Percentiles rank a stretch among this genome's conserved stretches.
phyloP scores from a whole-genome alignment of 225 moss, liverwort and hornwort species.

The Sphagnum tenellum region DNA sequence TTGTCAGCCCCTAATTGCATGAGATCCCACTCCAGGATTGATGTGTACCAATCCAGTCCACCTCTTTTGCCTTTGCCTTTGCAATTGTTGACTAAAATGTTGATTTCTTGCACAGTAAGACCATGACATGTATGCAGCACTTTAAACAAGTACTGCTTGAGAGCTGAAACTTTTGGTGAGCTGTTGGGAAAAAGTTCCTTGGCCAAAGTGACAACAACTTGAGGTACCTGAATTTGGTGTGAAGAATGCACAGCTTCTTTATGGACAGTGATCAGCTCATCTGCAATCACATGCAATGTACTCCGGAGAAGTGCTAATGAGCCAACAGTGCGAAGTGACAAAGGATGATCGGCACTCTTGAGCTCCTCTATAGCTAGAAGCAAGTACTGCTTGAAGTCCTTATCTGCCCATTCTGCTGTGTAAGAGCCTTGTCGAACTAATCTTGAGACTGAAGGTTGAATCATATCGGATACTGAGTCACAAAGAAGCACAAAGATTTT shows the following conservation, averaged over 20 bases:
- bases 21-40: constrained; percentile 26
- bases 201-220: constrained; percentile 8
- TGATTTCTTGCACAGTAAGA: constrained; percentile 36
- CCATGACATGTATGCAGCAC: constrained; percentile 42
- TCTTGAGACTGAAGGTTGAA: constrained; percentile 11
- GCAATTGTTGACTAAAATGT: constrained; percentile 20
- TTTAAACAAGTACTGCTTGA: constrained; percentile 44
- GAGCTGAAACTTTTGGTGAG: constrained; percentile 13
- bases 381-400: constrained; percentile 20
- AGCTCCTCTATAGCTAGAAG: constrained; percentile 19
- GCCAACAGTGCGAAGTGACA: constrained; percentile 18
- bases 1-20: constrained; percentile 29
- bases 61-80: constrained; percentile 10
- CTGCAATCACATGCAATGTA: constrained; percentile 30
- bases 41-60: constrained; percentile 10
- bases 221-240: constrained; percentile 1
- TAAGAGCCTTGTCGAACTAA: constrained; percentile 20
- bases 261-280: constrained; percentile 15
- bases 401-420: constrained; percentile 24
- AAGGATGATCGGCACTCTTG: constrained; percentile 12
- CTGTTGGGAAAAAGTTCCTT: not conserved
- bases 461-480: constrained; percentile 30
- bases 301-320: constrained; percentile 35
- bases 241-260: not conserved
- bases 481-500: constrained; percentile 24